Evolutionary conservation across 129 eudicot species (phyloP).

Genomic region (Glebionis coronaria): DNA sequence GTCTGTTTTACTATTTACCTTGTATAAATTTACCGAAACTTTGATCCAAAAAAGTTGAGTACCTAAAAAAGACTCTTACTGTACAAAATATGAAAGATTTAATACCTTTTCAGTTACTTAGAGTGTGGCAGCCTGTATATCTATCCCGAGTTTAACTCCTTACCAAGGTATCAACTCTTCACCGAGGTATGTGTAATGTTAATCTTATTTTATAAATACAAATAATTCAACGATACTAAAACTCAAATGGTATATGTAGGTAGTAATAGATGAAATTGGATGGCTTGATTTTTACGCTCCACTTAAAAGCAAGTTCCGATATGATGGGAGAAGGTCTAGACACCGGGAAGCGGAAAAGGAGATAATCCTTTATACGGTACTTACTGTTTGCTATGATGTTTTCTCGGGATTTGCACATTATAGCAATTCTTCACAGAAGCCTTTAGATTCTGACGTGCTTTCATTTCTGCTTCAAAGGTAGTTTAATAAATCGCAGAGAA

Average conservation of each 20-base stretch:
- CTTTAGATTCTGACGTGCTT: slow-evolving; percentile 37
- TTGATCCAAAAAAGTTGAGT: too few relatives aligned
- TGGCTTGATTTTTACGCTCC: slow-evolving; percentile 69
- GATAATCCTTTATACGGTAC: slow-evolving; percentile 48
- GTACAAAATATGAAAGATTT: not conserved
- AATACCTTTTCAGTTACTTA: slow-evolving; percentile 47
- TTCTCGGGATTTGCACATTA: slow-evolving; percentile 63
- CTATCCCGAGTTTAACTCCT: slow-evolving; percentile 46
- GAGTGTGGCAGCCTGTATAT: slow-evolving; percentile 62
- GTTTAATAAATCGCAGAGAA: not conserved
- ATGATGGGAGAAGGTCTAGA: slow-evolving; percentile 44
- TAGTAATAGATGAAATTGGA: slow-evolving; percentile 65
- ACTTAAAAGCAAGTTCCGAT: slow-evolving; percentile 30
- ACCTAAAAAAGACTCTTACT: not conserved
- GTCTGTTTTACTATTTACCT: not conserved
- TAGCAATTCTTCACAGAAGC: slow-evolving; percentile 46
- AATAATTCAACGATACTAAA: slow-evolving; percentile 1
- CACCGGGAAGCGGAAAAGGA: slow-evolving; percentile 55
- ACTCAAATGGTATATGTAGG: slow-evolving; percentile 33
- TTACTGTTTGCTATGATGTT: slow-evolving; percentile 55
- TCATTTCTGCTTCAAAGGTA: slow-evolving; percentile 58
- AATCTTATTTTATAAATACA: not conserved
- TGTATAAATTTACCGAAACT: too few relatives aligned
- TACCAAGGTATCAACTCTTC: slow-evolving; percentile 64
- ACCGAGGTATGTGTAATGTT: slow-evolving; percentile 49